Conservation (phyloP, 768 basidiomycete species). For the Neoboletus brunneissimus region DNA sequence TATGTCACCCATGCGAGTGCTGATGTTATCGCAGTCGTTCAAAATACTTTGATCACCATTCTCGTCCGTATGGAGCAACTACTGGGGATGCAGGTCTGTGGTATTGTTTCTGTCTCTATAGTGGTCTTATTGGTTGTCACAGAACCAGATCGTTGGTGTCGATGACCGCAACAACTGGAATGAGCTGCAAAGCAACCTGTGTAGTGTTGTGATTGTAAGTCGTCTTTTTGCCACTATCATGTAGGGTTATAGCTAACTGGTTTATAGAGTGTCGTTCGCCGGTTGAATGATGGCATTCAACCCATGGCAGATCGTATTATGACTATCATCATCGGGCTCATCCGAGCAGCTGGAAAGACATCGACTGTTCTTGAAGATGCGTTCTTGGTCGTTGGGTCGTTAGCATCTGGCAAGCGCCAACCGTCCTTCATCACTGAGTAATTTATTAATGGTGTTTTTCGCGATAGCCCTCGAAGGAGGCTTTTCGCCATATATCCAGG, state of each 20-base stretch:
- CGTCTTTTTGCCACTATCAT: neutral
- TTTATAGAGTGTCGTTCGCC: constrained; percentile 75
- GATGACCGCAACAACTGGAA: constrained; percentile 99
- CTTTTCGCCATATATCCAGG: constrained; percentile 80
- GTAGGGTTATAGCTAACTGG: constrained; percentile 2
- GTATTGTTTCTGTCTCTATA: neutral
- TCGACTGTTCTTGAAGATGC: constrained; percentile 96
- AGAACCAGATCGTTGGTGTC: constrained; percentile 91
- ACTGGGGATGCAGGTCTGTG: constrained; percentile 70
- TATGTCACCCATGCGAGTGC: constrained; percentile 77
- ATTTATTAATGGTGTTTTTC: constrained; percentile 2
- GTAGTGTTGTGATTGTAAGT: constrained; percentile 82
- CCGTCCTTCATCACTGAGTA: neutral
- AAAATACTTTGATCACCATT: constrained; percentile 76
- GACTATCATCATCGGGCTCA: constrained; percentile 83
- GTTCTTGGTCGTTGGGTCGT: constrained; percentile 88
- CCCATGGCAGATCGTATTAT: constrained; percentile 93
- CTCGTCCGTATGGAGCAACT: constrained; percentile 91
- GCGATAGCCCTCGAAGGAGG: constrained; percentile 64
- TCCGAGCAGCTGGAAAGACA: constrained; percentile 84
- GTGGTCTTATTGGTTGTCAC: constrained; percentile 4
- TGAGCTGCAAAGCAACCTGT: constrained; percentile 94
- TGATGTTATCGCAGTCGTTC: constrained; percentile 78
- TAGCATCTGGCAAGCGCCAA: constrained; percentile 60
- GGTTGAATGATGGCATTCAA: constrained; percentile 76